Conservation (phyloP, 2,329 filamentous ascomycete species). For the Penicillium sp. region DNA sequence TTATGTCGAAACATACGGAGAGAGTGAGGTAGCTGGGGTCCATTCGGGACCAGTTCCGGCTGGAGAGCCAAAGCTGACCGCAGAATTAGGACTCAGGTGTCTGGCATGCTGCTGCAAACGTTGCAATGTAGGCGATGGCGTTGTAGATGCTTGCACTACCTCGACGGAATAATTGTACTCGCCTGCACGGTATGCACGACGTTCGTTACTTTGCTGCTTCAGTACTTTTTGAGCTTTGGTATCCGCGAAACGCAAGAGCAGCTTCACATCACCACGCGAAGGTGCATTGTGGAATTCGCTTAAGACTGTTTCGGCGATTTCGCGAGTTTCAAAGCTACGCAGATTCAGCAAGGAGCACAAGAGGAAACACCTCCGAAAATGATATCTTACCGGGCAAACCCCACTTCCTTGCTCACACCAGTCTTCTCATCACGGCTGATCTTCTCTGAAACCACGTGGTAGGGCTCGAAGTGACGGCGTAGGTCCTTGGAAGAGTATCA, state of each 20-base stretch:
- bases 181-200: slow-evolving; percentile 91
- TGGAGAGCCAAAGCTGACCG: slow-evolving; percentile 46
- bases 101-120: slow-evolving; percentile 41
- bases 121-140: slow-evolving; percentile 45
- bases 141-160: slow-evolving; percentile 42
- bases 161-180: slow-evolving; percentile 73
- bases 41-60: slow-evolving; percentile 42
- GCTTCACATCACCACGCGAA: slow-evolving; percentile 75
- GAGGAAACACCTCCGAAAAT: neutral
- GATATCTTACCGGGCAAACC: slow-evolving; percentile 77
- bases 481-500: slow-evolving; percentile 68
- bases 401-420: slow-evolving; percentile 92
- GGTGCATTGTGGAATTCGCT: slow-evolving; percentile 78
- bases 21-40: slow-evolving; percentile 51
- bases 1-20: slow-evolving; percentile 42
- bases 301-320: slow-evolving; percentile 88
- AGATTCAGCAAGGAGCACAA: slow-evolving; percentile 12
- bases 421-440: slow-evolving; percentile 84
- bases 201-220: slow-evolving; percentile 93
- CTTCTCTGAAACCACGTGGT: slow-evolving; percentile 82
- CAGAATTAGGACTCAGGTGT: slow-evolving; percentile 44
- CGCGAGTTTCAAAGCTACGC: slow-evolving; percentile 79
- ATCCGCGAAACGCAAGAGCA: slow-evolving; percentile 95
- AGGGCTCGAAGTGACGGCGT: slow-evolving; percentile 61
- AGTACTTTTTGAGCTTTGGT: slow-evolving; percentile 95